Percentiles rank a stretch among this genome's conserved stretches.
phyloP scores from a whole-genome alignment of 805 yeast genomes.

The Kurtzmaniella cleridarum region DNA sequence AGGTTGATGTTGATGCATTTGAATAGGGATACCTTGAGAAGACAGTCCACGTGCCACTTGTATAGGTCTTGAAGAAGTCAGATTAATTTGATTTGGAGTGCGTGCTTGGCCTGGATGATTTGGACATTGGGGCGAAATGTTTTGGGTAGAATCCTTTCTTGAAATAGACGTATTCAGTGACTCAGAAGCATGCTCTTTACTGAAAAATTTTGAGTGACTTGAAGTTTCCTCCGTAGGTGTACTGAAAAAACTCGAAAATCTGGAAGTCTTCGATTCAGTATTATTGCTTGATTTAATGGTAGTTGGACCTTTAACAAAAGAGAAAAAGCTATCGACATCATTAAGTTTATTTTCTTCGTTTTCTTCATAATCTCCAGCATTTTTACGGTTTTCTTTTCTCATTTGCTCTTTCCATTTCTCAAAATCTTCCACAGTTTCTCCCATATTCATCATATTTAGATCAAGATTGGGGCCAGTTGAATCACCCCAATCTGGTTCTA shows the following conservation, averaged over 20 bases:
- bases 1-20: conserved; percentile 9
- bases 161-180: not conserved
- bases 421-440: conserved; percentile 52
- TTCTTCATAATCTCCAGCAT: conserved; percentile 33
- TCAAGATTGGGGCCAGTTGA: conserved; percentile 10
- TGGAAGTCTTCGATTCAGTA: conserved; percentile 24
- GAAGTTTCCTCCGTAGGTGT: conserved; percentile 6
- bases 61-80: not conserved
- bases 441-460: conserved; percentile 30
- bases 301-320: conserved; percentile 23
- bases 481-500: conserved; percentile 37
- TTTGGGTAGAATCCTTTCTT: conserved; percentile 4
- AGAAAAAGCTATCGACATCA: conserved; percentile 40
- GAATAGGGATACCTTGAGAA: conserved; percentile 4
- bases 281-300: conserved; percentile 7
- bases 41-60: too few relatives aligned
- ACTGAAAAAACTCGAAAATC: conserved; percentile 33
- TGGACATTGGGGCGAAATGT: too few relatives aligned
- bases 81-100: not conserved
- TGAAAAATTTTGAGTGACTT: conserved; percentile 3
- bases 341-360: conserved; percentile 20
- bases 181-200: not conserved
- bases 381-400: conserved; percentile 45
- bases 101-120: too few relatives aligned
- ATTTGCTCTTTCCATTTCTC: conserved; percentile 54